These are phyloP conservation scores for Eremothecium cymbalariae DNA, from an alignment of 1,139 yeast genomes.

Conservation along the genomic window DNA sequence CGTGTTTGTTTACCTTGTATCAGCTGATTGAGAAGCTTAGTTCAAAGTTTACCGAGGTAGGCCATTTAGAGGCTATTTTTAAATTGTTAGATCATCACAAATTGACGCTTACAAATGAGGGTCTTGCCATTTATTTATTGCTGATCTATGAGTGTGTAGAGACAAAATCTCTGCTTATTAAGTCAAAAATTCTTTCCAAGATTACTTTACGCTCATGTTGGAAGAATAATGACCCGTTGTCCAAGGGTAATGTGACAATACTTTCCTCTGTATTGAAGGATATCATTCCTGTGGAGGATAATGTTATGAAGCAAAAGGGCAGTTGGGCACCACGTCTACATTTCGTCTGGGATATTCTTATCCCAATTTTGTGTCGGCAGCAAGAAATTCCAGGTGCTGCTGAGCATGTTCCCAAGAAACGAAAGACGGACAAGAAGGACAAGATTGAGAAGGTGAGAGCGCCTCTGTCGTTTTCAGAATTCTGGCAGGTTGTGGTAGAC, in stretches of 20 bases:
- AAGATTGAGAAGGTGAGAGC: conserved; percentile 16
- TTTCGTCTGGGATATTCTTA: conserved; percentile 71
- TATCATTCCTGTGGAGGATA: conserved; percentile 35
- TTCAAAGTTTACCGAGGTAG: conserved; percentile 16
- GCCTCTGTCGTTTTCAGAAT: conserved; percentile 47
- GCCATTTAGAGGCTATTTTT: conserved; percentile 32
- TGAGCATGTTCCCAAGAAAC: conserved; percentile 31
- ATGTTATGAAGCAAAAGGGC: conserved; percentile 45
- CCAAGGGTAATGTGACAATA: conserved; percentile 53
- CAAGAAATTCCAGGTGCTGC: conserved; percentile 9
- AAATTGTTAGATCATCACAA: conserved; percentile 44
- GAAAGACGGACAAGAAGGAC: conserved; percentile 32
- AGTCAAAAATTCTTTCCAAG: conserved; percentile 25
- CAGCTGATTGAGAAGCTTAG: conserved; percentile 39
- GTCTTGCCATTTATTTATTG: conserved; percentile 59
- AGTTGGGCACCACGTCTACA: conserved; percentile 75
- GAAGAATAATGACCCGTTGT: conserved; percentile 67
- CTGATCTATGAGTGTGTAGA: conserved; percentile 30
- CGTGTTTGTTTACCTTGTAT: conserved; percentile 63
- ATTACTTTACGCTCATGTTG: conserved; percentile 38
- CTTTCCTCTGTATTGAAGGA: conserved; percentile 64
- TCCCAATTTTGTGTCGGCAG: conserved; percentile 34
- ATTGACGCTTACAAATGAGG: conserved; percentile 66
- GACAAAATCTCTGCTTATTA: conserved; percentile 2
- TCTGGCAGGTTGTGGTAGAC: conserved; percentile 76